Percentiles rank a stretch among this genome's conserved stretches.
Conservation (phyloP, 257 asterid species). For the Paulownia fortunei region DNA sequence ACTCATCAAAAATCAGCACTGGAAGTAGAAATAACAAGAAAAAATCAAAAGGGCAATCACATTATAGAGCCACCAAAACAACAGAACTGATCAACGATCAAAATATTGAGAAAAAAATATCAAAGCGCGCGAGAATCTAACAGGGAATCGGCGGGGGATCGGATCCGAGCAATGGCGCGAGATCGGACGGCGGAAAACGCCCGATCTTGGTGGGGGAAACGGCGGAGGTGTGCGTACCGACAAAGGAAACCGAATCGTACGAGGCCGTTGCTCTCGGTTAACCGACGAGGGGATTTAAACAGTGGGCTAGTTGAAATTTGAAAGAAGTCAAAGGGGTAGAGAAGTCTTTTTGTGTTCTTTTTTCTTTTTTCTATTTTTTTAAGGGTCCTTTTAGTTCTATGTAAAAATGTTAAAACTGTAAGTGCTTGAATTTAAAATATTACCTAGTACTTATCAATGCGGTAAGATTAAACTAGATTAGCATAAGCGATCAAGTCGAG, state of each 20-base stretch:
- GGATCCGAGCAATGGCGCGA: conserved; percentile 42
- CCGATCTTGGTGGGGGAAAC: conserved; percentile 25
- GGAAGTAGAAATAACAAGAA: not conserved
- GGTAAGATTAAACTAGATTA: too few species aligned
- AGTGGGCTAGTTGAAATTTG: too few species aligned
- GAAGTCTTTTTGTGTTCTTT: too few species aligned
- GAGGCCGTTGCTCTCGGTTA: conserved; percentile 20
- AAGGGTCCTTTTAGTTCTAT: too few species aligned
- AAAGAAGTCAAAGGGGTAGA: too few species aligned
- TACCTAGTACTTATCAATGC: too few species aligned
- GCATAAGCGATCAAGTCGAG: too few species aligned
- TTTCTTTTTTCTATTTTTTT: too few species aligned
- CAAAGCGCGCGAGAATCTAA: conserved; percentile 13
- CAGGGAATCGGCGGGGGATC: conserved; percentile 15
- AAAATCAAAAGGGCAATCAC: not conserved
- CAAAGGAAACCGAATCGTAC: not conserved
- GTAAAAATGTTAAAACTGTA: too few species aligned
- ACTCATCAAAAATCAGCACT: not conserved
- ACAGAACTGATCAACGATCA: not conserved
- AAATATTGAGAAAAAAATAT: not conserved
- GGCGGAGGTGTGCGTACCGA: conserved; percentile 3
- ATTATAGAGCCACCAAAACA: not conserved
- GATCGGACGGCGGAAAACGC: conserved; percentile 31
- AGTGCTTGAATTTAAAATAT: too few species aligned
- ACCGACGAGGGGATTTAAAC: conserved; percentile 8